Evolutionary conservation across 768 basidiomycete genomes (phyloP).

Genomic region (Cyclocybe cylindracea): DNA sequence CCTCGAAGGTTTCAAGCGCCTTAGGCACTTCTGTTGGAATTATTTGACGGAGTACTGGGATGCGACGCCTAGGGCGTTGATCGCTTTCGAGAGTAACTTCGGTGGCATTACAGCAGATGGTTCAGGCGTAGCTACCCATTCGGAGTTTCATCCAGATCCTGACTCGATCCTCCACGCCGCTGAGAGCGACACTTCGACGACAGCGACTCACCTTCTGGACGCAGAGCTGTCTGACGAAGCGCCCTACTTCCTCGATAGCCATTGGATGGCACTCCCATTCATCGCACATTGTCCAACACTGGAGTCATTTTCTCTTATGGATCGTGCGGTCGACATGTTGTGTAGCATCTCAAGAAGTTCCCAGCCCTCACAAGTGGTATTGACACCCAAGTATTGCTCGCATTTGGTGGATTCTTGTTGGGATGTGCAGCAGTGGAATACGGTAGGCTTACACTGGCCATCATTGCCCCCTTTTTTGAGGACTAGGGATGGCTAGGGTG

Average conservation of each 20-base stretch:
- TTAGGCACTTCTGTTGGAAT: constrained; percentile 30
- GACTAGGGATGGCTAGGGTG: neutral
- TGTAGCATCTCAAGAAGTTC: constrained; percentile 14
- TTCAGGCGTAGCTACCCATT: too few relatives aligned
- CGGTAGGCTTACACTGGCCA: constrained; percentile 13
- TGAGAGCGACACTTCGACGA: neutral
- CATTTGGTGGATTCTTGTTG: constrained; percentile 13
- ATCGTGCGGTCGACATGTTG: constrained; percentile 22
- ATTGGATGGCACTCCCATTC: constrained; percentile 24
- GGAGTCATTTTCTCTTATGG: constrained; percentile 22
- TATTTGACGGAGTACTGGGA: constrained; percentile 25
- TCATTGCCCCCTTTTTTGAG: constrained; percentile 7
- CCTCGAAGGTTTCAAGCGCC: constrained; percentile 11
- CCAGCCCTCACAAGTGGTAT: constrained; percentile 1
- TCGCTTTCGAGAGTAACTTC: constrained; percentile 22
- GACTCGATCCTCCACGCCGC: too few relatives aligned
- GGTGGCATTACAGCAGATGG: too few relatives aligned
- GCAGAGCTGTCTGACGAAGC: constrained; percentile 14
- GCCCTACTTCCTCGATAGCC: constrained; percentile 23
- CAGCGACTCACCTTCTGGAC: neutral
- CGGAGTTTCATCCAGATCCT: too few relatives aligned
- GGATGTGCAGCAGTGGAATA: constrained; percentile 20
- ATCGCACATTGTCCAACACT: constrained; percentile 20
- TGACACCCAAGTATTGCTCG: constrained; percentile 19
- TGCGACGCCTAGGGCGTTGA: constrained; percentile 18